These are phyloP conservation scores for Spergularia marina DNA, from an alignment of 148 eudicot genomes.

Conservation along the genomic window DNA sequence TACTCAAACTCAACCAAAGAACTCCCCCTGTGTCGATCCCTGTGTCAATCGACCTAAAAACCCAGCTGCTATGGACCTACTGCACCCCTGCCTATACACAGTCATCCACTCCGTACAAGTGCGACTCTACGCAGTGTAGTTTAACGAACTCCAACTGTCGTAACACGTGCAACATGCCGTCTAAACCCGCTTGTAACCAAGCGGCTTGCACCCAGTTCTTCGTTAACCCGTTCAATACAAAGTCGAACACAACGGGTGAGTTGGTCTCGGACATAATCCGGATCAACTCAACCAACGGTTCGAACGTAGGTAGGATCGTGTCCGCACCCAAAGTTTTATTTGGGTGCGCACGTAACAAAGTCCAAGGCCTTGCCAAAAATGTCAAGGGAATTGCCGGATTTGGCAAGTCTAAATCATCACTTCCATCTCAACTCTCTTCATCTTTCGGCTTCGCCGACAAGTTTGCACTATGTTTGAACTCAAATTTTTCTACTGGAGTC, in stretches of 20 bases:
- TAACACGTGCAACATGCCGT: too few species aligned
- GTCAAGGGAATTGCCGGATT: slow-evolving; percentile 49
- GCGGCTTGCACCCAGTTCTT: slow-evolving; percentile 30
- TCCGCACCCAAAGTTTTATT: slow-evolving; percentile 29
- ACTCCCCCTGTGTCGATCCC: slow-evolving; percentile 12
- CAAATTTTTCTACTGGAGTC: slow-evolving; percentile 13
- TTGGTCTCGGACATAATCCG: slow-evolving; percentile 32
- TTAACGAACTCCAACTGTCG: slow-evolving; percentile 17
- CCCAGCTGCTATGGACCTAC: slow-evolving; percentile 2
- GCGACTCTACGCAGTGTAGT: slow-evolving; percentile 9
- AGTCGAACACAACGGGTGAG: slow-evolving; percentile 24
- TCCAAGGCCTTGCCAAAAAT: slow-evolving; percentile 34
- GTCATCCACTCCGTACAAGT: slow-evolving; percentile 4
- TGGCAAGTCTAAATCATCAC: slow-evolving; percentile 31
- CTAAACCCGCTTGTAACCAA: slow-evolving; percentile 5
- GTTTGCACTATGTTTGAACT: slow-evolving; percentile 41
- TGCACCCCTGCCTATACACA: slow-evolving; percentile 9
- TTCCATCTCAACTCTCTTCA: slow-evolving; percentile 36
- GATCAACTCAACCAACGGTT: slow-evolving; percentile 39
- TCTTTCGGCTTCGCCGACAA: slow-evolving; percentile 28
- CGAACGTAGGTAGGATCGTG: slow-evolving; percentile 28
- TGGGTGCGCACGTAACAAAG: slow-evolving; percentile 24
- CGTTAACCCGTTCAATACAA: slow-evolving; percentile 29
- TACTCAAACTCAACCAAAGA: slow-evolving; percentile 19
- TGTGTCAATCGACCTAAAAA: slow-evolving; percentile 13